Percentiles rank a stretch among this genome's conserved stretches.
Conservation (phyloP, 495 filamentous ascomycete species). For the Schizothecium vesticola region DNA sequence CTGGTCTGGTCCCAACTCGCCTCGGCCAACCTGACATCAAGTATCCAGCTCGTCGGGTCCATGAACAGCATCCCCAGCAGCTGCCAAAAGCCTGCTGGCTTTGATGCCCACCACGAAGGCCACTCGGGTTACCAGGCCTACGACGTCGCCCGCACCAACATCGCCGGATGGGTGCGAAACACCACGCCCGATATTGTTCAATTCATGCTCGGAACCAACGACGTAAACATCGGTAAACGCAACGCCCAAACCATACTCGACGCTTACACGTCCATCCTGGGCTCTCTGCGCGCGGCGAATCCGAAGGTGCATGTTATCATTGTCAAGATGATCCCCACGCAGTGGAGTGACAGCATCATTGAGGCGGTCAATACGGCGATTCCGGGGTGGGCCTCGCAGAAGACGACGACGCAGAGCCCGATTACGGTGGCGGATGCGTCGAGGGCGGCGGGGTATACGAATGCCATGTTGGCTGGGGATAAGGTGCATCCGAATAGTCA, state of each 20-base stretch:
- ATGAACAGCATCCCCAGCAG: conserved; percentile 23
- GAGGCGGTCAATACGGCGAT: conserved; percentile 31
- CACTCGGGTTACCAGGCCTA: conserved; percentile 37
- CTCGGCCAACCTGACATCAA: conserved; percentile 20
- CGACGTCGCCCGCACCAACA: conserved; percentile 34
- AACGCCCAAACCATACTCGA: conserved; percentile 28
- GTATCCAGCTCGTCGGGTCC: conserved; percentile 34
- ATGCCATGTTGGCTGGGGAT: conserved; percentile 21
- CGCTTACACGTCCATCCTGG: conserved; percentile 30
- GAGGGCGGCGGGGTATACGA: conserved; percentile 23
- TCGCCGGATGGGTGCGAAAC: conserved; percentile 28
- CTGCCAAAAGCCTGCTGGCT: conserved; percentile 18
- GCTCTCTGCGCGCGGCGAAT: conserved; percentile 29
- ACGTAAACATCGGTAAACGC: conserved; percentile 27
- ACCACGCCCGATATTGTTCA: conserved; percentile 35
- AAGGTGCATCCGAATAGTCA: conserved; percentile 32
- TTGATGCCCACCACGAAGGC: conserved; percentile 32
- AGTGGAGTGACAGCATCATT: conserved; percentile 24
- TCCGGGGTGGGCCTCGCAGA: conserved; percentile 25
- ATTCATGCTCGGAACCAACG: conserved; percentile 41
- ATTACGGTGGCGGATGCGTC: conserved; percentile 31
- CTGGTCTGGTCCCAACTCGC: conserved; percentile 29
- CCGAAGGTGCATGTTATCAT: conserved; percentile 29
- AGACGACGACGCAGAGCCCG: conserved; percentile 26
- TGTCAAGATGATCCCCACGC: conserved; percentile 29